These are phyloP conservation scores for Metschnikowia colocasiae DNA, from an alignment of 805 yeast species.

Conservation along the genomic window DNA sequence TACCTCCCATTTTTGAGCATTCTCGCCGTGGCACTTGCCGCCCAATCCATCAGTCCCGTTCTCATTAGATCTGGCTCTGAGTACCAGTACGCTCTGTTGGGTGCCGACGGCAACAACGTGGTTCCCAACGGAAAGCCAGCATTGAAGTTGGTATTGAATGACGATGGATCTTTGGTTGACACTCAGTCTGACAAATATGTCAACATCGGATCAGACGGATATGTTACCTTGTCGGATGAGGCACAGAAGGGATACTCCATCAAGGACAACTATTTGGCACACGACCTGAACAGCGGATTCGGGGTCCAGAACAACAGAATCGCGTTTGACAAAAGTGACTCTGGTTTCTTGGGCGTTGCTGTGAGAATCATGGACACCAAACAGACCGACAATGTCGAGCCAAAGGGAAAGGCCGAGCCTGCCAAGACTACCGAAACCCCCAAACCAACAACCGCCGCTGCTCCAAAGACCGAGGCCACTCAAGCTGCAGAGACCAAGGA, in stretches of 20 bases:
- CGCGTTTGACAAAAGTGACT: conserved; percentile 1
- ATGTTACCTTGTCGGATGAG: conserved; percentile 7
- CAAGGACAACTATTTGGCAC: conserved; percentile 1
- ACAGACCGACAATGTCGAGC: conserved; percentile 4
- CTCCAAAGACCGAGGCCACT: neutral
- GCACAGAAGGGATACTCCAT: conserved; percentile 15
- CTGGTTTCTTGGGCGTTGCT: conserved; percentile 8
- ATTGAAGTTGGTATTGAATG: conserved; percentile 21
- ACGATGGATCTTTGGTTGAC: conserved; percentile 24
- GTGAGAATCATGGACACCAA: conserved; percentile 5
- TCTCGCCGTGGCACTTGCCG: conserved; percentile 25
- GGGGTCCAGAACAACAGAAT: conserved; percentile 3
- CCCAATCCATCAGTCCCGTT: conserved; percentile 19
- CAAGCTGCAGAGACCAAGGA: neutral
- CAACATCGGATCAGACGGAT: conserved; percentile 11
- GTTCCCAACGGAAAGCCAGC: conserved; percentile 13
- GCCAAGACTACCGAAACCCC: neutral
- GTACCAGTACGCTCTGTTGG: conserved; percentile 20
- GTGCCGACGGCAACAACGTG: conserved; percentile 9
- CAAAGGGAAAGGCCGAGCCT: neutral
- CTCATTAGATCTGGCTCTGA: conserved; percentile 26
- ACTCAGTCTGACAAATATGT: conserved; percentile 18
- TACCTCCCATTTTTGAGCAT: conserved; percentile 19
- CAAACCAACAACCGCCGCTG: no score
- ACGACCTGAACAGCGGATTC: neutral